Percentiles rank a stretch among this genome's conserved stretches.
These are phyloP conservation scores for Thelephora terrestris DNA, from an alignment of 1,284 basidiomycete genomes.

Conservation along the genomic window DNA sequence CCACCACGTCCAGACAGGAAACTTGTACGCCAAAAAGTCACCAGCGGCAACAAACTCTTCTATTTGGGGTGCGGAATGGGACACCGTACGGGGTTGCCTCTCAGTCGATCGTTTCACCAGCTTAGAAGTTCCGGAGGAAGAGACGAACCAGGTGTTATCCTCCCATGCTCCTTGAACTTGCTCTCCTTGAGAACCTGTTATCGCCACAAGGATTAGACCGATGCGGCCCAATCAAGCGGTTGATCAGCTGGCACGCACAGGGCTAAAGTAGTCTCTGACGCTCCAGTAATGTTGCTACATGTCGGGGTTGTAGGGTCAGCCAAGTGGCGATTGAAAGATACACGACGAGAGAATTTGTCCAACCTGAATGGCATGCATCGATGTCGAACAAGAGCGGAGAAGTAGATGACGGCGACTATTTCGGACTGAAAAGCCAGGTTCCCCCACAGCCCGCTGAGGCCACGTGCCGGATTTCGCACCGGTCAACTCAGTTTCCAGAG, in stretches of 20 bases:
- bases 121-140: constrained; percentile 5
- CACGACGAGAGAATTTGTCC: too few relatives aligned
- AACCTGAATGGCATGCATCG: too few relatives aligned
- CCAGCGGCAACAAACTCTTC: constrained; percentile 96
- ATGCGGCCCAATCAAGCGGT: constrained; percentile 9
- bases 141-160: constrained; percentile 86
- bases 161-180: constrained; percentile 98
- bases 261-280: constrained; percentile 92
- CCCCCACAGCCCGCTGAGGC: too few relatives aligned
- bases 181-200: constrained; percentile 88
- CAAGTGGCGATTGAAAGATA: too few relatives aligned
- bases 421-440: too few relatives aligned
- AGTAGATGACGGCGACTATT: too few relatives aligned
- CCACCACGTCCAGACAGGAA: constrained; percentile 90
- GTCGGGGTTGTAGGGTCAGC: background rate
- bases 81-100: constrained; percentile 11
- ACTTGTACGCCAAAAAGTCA: constrained; percentile 93
- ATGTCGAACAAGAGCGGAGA: too few relatives aligned
- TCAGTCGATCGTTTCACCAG: background rate
- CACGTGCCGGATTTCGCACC: too few relatives aligned
- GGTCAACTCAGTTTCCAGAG: too few relatives aligned
- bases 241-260: constrained; percentile 41
- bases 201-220: constrained; percentile 9
- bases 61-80: constrained; percentile 22
- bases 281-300: constrained; percentile 84